phyloP scores from a whole-genome alignment of 2,329 filamentous ascomycete genomes.

The Fusarium armeniacum region DNA sequence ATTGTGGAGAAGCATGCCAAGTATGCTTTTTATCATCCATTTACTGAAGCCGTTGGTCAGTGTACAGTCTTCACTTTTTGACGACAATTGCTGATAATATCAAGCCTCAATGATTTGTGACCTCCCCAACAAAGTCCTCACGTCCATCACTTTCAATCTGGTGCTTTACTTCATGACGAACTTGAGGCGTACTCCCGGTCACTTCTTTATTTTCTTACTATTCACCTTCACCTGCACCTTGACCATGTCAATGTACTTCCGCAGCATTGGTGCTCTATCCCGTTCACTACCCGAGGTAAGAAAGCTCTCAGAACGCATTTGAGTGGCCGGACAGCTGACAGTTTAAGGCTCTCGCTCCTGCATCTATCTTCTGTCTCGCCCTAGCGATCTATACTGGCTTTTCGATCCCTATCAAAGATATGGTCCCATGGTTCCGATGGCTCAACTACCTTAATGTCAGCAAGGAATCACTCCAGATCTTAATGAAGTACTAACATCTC shows the following conservation, averaged over 20 bases:
- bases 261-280: background rate
- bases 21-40: conserved; percentile 55
- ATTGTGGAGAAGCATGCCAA: conserved; percentile 56
- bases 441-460: conserved; percentile 70
- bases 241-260: conserved; percentile 62
- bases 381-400: conserved; percentile 62
- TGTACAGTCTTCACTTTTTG: background rate
- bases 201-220: conserved; percentile 63
- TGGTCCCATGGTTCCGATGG: conserved; percentile 76
- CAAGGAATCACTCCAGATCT: background rate
- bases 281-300: background rate
- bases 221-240: conserved; percentile 57
- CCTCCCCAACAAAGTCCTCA: conserved; percentile 57
- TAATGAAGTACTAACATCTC: background rate
- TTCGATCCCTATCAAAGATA: conserved; percentile 58
- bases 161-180: conserved; percentile 65
- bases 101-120: conserved; percentile 55
- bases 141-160: conserved; percentile 58
- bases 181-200: conserved; percentile 58
- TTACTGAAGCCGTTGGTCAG: conserved; percentile 48
- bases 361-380: conserved; percentile 54
- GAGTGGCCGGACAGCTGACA: background rate
- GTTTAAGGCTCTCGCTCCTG: conserved; percentile 57
- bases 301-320: background rate
- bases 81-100: background rate